phyloP scores from a whole-genome alignment of 2,329 filamentous ascomycete species.

The Corynespora cassiicola region DNA sequence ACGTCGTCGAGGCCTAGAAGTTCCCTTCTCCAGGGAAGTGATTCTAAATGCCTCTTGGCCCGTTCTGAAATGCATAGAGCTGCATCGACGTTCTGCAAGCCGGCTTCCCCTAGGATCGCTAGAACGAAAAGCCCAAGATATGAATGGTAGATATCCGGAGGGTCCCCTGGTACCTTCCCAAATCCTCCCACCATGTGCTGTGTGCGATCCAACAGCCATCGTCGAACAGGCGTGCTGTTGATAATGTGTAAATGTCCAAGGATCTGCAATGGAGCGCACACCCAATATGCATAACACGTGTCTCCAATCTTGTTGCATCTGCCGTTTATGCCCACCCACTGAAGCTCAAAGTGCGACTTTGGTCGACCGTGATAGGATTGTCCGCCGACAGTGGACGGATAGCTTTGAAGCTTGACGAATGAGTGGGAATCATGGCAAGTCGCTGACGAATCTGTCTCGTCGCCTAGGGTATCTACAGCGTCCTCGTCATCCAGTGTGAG shows the following conservation, averaged over 20 bases:
- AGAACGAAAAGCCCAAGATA: conserved; percentile 86
- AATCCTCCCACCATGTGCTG: conserved; percentile 76
- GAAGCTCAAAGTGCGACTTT: conserved; percentile 63
- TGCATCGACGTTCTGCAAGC: conserved; percentile 75
- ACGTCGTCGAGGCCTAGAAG: conserved; percentile 19
- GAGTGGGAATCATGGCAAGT: conserved; percentile 49
- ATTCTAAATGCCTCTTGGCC: conserved; percentile 46
- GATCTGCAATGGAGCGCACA: conserved; percentile 64
- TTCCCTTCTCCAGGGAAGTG: conserved; percentile 43
- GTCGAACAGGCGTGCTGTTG: conserved; percentile 66
- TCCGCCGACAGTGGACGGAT: conserved; percentile 32
- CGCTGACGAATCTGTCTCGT: conserved; percentile 46
- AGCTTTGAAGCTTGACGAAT: conserved; percentile 41
- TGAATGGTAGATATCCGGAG: conserved; percentile 79
- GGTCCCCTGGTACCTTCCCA: conserved; percentile 54
- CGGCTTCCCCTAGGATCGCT: conserved; percentile 72
- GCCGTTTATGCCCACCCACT: conserved; percentile 82
- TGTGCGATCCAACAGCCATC: conserved; percentile 83
- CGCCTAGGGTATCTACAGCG: conserved; percentile 42
- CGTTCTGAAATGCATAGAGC: conserved; percentile 76
- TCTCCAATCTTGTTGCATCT: conserved; percentile 90
- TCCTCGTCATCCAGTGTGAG: conserved; percentile 51
- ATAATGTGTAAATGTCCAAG: conserved; percentile 60
- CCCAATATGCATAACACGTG: conserved; percentile 98
- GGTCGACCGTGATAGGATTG: conserved; percentile 58